phyloP scores from a whole-genome alignment of 1,284 basidiomycete genomes.

The Pseudozyma thailandica region DNA sequence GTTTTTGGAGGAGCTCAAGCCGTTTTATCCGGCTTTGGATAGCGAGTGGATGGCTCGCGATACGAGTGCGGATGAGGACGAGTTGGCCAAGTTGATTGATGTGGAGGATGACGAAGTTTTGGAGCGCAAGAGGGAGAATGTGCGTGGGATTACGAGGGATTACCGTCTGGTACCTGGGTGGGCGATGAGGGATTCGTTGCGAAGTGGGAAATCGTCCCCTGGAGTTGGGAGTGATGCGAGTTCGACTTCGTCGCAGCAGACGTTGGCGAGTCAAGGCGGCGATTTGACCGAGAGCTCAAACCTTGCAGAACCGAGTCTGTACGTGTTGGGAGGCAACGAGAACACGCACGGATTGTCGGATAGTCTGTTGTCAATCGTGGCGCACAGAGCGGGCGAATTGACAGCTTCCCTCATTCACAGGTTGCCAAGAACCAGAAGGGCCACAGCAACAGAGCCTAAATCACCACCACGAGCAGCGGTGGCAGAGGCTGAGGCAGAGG shows the following conservation, averaged over 20 bases:
- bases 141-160: constrained; percentile 65
- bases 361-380: constrained; percentile 61
- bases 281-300: background rate
- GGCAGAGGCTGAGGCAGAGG: background rate
- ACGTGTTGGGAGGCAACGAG: constrained; percentile 66
- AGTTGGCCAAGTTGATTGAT: constrained; percentile 35
- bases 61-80: constrained; percentile 45
- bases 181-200: constrained; percentile 11
- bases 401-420: constrained; percentile 47
- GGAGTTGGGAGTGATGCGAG: constrained; percentile 34
- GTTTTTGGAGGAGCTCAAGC: constrained; percentile 52
- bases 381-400: constrained; percentile 62
- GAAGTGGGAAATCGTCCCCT: constrained; percentile 35
- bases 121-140: constrained; percentile 37
- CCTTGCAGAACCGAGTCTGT: constrained; percentile 45
- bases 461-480: background rate
- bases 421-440: constrained; percentile 16
- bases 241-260: constrained; percentile 43
- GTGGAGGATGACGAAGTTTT: constrained; percentile 53
- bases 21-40: constrained; percentile 57
- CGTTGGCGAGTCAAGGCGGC: constrained; percentile 28
- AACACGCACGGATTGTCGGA: constrained; percentile 64
- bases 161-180: constrained; percentile 58
- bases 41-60: constrained; percentile 35
- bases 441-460: background rate